phyloP scores from a whole-genome alignment of 179 eudicot genomes.

The Beta macrorhiza region DNA sequence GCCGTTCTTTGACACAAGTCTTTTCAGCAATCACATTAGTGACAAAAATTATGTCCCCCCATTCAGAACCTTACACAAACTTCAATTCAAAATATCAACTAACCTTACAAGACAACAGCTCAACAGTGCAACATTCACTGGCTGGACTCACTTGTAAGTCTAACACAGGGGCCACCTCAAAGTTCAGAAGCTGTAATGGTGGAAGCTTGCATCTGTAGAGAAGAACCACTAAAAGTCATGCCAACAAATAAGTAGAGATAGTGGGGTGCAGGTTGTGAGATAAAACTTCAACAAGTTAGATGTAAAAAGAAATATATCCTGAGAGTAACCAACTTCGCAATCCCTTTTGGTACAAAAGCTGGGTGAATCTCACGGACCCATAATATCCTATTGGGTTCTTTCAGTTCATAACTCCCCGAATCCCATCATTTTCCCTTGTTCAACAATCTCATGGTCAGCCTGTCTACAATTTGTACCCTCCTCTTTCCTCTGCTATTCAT shows the following conservation, averaged over 20 bases:
- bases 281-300: not conserved
- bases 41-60: not conserved
- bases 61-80: not conserved
- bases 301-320: too few species aligned
- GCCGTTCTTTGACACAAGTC: not conserved
- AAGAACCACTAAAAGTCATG: not conserved
- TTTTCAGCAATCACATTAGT: not conserved
- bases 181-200: constrained; percentile 61
- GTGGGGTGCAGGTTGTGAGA: not conserved
- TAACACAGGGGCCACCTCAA: constrained; percentile 82
- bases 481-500: too few species aligned
- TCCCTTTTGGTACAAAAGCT: too few species aligned
- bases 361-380: too few species aligned
- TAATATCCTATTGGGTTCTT: too few species aligned
- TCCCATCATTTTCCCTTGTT: too few species aligned
- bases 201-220: constrained; percentile 65
- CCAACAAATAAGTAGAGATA: not conserved
- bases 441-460: too few species aligned
- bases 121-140: constrained; percentile 63
- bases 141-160: constrained; percentile 70
- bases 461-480: too few species aligned
- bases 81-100: constrained; percentile 19
- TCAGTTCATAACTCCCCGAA: too few species aligned
- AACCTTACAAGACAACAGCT: constrained; percentile 91
- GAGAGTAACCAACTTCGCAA: too few species aligned